Evolutionary conservation across 139 green algal species (phyloP).

Genomic region (Chlorella vulgaris): DNA sequence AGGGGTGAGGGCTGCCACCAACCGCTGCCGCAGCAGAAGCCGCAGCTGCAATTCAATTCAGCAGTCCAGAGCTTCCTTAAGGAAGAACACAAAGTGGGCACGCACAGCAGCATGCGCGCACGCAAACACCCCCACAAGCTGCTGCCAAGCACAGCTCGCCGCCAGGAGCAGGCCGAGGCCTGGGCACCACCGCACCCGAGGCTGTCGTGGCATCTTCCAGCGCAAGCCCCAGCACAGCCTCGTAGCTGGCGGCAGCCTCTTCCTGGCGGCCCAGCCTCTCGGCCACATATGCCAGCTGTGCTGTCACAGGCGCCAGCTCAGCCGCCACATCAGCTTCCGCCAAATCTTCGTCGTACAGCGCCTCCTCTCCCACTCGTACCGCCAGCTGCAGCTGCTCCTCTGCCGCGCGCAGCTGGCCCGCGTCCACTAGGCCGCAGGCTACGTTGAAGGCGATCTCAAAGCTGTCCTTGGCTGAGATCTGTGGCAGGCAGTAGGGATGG

Average conservation of each 20-base stretch:
- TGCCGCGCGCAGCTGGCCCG: slow-evolving; percentile 58
- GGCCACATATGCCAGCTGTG: slow-evolving; percentile 83
- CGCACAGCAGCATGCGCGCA: too few relatives aligned
- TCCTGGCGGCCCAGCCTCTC: slow-evolving; percentile 41
- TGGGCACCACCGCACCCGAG: neutral
- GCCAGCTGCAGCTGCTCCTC: slow-evolving; percentile 80
- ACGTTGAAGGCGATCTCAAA: slow-evolving; percentile 90
- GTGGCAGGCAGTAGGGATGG: neutral
- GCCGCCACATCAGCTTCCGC: slow-evolving; percentile 83
- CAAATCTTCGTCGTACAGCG: slow-evolving; percentile 87
- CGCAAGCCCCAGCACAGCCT: slow-evolving; percentile 34
- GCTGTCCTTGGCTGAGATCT: slow-evolving; percentile 54
- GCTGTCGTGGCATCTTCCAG: slow-evolving; percentile 54
- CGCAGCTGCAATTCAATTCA: too few relatives aligned
- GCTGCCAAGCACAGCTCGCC: too few relatives aligned
- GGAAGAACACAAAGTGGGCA: too few relatives aligned
- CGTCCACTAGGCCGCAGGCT: slow-evolving; percentile 71
- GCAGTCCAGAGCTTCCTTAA: too few relatives aligned
- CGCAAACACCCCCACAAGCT: too few relatives aligned
- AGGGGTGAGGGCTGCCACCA: too few relatives aligned
- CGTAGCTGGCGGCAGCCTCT: slow-evolving; percentile 52
- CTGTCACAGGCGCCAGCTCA: slow-evolving; percentile 83
- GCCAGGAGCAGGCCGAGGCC: too few relatives aligned
- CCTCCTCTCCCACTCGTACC: slow-evolving; percentile 75
- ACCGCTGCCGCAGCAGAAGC: too few relatives aligned